Evolutionary conservation across 1,139 yeast species (phyloP).

Genomic region (Lodderomyces margitis): DNA sequence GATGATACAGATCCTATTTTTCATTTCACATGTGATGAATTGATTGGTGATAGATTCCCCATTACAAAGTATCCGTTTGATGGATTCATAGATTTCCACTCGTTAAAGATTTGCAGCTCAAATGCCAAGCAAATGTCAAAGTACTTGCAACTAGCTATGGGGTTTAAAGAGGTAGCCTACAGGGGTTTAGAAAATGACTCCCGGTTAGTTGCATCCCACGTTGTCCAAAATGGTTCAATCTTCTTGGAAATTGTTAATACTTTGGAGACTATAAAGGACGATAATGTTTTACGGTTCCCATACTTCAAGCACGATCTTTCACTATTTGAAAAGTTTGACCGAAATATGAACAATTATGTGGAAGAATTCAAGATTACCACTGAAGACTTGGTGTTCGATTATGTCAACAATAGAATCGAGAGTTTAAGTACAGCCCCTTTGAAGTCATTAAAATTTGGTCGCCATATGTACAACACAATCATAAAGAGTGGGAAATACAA

Average conservation of each 20-base stretch:
- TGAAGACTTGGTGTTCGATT: slow-evolving; percentile 20
- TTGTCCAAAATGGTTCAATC: slow-evolving; percentile 56
- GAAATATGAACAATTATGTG: slow-evolving; percentile 9
- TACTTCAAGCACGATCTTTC: slow-evolving; percentile 16
- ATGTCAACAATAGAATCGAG: slow-evolving; percentile 18
- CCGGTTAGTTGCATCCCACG: slow-evolving; percentile 55
- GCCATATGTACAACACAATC: slow-evolving; percentile 17
- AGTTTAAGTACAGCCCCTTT: slow-evolving; percentile 11
- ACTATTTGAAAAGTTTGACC: background rate
- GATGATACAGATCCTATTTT: slow-evolving; percentile 20
- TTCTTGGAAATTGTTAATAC: slow-evolving; percentile 45
- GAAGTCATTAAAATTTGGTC: slow-evolving; percentile 9
- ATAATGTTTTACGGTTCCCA: slow-evolving; percentile 17
- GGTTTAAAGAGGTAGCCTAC: slow-evolving; percentile 62
- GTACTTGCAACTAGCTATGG: slow-evolving; percentile 54
- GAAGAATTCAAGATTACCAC: slow-evolving; percentile 18
- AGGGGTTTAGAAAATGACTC: slow-evolving; percentile 70
- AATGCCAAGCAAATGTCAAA: slow-evolving; percentile 66
- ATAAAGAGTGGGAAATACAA: slow-evolving; percentile 17
- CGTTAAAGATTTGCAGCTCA: slow-evolving; percentile 37
- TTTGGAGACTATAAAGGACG: slow-evolving; percentile 19
- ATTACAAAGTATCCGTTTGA: slow-evolving; percentile 25
- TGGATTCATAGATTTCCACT: slow-evolving; percentile 34
- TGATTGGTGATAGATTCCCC: slow-evolving; percentile 23
- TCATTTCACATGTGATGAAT: slow-evolving; percentile 20